phyloP scores from a whole-genome alignment of 1,284 basidiomycete genomes.

The Xerocomus nothofagi region DNA sequence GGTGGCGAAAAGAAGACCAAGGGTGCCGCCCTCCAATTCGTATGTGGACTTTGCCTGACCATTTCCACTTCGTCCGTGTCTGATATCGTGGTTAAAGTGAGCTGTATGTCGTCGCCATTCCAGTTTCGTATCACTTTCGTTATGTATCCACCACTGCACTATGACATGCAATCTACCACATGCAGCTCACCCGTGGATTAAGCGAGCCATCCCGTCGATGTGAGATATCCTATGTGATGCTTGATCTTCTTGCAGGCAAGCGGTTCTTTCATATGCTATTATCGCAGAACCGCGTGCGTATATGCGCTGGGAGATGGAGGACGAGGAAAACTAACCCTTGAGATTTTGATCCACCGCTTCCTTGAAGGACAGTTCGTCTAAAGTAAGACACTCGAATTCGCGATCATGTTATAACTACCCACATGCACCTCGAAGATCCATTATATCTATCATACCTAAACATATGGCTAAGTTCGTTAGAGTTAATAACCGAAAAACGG shows the following conservation, averaged over 20 bases:
- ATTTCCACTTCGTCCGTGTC: neutral
- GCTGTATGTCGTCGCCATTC: slow-evolving; percentile 13
- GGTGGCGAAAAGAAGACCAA: slow-evolving; percentile 99
- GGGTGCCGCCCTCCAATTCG: slow-evolving; percentile 91
- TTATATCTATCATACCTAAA: slow-evolving; percentile 30
- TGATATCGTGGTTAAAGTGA: slow-evolving; percentile 24
- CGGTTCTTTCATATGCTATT: neutral
- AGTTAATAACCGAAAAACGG: slow-evolving; percentile 3
- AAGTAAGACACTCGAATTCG: neutral
- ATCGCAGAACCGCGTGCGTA: neutral
- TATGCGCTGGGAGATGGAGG: neutral
- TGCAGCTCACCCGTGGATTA: slow-evolving; percentile 14
- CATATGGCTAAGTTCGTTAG: slow-evolving; percentile 17
- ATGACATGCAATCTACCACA: slow-evolving; percentile 31
- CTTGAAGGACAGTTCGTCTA: neutral
- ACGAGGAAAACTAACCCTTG: neutral
- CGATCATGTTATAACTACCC: neutral
- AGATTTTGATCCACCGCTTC: neutral
- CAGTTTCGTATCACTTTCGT: slow-evolving; percentile 20
- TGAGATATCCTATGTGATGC: neutral
- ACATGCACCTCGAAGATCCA: slow-evolving; percentile 13
- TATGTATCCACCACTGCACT: slow-evolving; percentile 28
- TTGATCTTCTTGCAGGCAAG: neutral
- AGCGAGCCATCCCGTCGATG: neutral
- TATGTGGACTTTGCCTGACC: slow-evolving; percentile 45